Evolutionary conservation across 2,329 filamentous ascomycete genomes (phyloP), one percentile per base, ranked within the genome.

Genomic region (Fusarium sp.): DNA sequence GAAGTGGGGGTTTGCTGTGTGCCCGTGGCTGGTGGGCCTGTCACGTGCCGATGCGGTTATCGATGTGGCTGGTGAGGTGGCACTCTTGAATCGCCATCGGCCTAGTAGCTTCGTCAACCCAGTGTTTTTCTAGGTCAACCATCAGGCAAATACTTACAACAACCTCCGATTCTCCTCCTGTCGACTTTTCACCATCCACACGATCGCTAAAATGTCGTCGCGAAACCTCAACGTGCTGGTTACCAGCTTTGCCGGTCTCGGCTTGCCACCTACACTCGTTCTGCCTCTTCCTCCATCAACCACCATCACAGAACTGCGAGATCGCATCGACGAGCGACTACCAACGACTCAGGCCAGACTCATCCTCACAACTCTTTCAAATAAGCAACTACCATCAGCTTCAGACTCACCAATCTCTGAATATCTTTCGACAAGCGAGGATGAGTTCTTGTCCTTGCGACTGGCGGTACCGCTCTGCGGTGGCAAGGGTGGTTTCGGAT

Each of bases 401-500:
- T 92, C 90, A 20, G 76, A 85, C 2, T 80, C 84, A 0, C 86
- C 89, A 3, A 85, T 97, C 31, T 89, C 89, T 13, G 87, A 87
- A 14, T 88, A 95, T 22, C 87, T 96, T 40, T 85, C 88, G 5
- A 80, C 82, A 37, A 76, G 79, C 6, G 72, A 89, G 62, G 90
- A 93, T 85, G 90, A 91, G 37, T 92, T 98, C 75, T 87, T 99
- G 18, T 92, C 95, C 0, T 89, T 99, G 5, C 94, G 95, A 63
- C 90, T 99, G 34, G 92, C 91, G 8, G 87, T 92, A 2, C 93
- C 93, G 7, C 85, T 98, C 42, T 93, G 93, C 77, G 96, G 97
- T 85, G 97, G 97, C 81, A 99, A 99, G 82, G 96, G 96, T 83
- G 96, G 96, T 79, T 99, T 99, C 81, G 96, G 96, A 63, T 98